Evolutionary conservation across 768 basidiomycete genomes (phyloP).

Genomic region (Floccularia luteovirens): DNA sequence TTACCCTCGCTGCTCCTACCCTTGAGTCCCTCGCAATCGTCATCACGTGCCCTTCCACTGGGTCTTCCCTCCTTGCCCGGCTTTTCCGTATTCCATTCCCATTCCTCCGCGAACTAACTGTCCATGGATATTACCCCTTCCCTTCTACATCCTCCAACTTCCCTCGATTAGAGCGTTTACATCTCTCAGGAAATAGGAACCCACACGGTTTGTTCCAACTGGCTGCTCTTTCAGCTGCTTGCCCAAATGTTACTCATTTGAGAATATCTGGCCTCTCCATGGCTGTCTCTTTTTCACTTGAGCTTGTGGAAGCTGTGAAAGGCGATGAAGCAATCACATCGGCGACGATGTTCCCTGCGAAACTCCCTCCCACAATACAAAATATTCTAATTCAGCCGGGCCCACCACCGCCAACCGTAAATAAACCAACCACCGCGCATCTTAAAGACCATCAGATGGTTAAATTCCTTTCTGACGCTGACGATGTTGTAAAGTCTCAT

Average conservation of each 20-base stretch:
- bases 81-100: constrained; percentile 37
- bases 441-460: constrained; percentile 22
- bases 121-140: constrained; percentile 45
- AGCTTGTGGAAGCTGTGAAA: constrained; percentile 25
- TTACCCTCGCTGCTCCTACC: constrained; percentile 29
- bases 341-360: constrained; percentile 12
- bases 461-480: constrained; percentile 12
- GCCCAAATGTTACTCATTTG: constrained; percentile 29
- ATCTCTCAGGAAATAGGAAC: constrained; percentile 41
- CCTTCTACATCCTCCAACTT: constrained; percentile 25
- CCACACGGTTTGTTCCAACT: constrained; percentile 37
- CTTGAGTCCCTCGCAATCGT: constrained; percentile 33
- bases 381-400: constrained; percentile 20
- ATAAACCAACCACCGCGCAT: constrained; percentile 7
- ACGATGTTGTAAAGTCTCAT: no score
- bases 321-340: no score
- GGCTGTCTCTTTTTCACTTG: constrained; percentile 32
- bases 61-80: constrained; percentile 30
- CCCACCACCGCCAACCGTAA: constrained; percentile 7
- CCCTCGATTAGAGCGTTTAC: constrained; percentile 32
- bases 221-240: constrained; percentile 27
- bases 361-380: constrained; percentile 16
- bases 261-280: constrained; percentile 33
- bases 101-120: constrained; percentile 27
- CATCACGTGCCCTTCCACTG: constrained; percentile 20